phyloP scores from a whole-genome alignment of 306 rosid genomes.

The Trichosanthes truncata region DNA sequence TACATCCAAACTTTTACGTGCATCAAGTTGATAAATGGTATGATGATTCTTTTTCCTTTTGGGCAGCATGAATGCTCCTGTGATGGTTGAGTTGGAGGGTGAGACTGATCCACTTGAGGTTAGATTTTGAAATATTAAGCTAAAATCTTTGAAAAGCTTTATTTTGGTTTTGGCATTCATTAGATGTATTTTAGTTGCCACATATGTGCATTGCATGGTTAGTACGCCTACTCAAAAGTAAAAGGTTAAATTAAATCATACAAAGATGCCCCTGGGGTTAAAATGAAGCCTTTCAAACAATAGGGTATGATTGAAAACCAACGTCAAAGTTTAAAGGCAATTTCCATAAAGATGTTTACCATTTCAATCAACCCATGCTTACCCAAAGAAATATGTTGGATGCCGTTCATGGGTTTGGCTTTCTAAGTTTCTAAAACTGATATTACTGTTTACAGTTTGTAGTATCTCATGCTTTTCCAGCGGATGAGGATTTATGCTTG shows the following conservation, averaged over 20 bases:
- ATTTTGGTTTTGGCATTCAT: neutral
- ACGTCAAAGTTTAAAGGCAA: neutral
- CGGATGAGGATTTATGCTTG: neutral
- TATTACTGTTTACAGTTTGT: neutral
- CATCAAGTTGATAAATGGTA: neutral
- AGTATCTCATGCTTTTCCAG: neutral
- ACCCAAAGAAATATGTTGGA: neutral
- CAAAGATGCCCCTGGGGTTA: neutral
- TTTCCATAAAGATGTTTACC: neutral
- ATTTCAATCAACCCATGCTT: neutral
- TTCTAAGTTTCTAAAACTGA: neutral
- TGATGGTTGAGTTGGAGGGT: slow-evolving; percentile 93
- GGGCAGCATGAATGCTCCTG: slow-evolving; percentile 94
- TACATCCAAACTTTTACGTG: neutral
- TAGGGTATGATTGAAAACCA: neutral
- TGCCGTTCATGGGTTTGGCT: neutral
- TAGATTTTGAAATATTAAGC: neutral
- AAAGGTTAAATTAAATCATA: neutral
- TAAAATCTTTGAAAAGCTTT: neutral
- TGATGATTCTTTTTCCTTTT: slow-evolving; percentile 9
- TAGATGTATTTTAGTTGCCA: neutral
- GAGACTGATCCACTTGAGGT: slow-evolving; percentile 98
- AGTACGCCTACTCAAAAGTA: neutral
- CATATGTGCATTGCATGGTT: neutral
- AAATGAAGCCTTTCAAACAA: neutral